These are phyloP conservation scores for Melaleuca quinquenervia DNA, from an alignment of 345 rosid genomes.

Conservation along the genomic window DNA sequence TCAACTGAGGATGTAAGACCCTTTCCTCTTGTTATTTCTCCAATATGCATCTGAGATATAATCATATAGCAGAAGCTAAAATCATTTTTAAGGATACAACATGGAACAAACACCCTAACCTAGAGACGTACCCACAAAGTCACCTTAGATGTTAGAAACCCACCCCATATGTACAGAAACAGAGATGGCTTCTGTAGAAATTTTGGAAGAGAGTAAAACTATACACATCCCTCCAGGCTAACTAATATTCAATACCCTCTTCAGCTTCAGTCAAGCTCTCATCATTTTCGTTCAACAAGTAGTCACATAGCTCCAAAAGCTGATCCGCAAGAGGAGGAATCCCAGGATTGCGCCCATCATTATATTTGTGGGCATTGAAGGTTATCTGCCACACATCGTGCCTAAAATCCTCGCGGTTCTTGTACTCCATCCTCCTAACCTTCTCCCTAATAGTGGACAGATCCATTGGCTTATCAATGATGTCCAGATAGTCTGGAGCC, in stretches of 20 bases:
- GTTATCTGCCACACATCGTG: slow-evolving; percentile 87
- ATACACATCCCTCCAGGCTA: background rate
- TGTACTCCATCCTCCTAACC: slow-evolving; percentile 82
- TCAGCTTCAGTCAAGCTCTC: slow-evolving; percentile 55
- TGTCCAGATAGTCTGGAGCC: slow-evolving; percentile 74
- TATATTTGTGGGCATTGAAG: slow-evolving; percentile 70
- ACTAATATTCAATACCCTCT: slow-evolving; percentile 32
- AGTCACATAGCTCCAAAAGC: slow-evolving; percentile 85
- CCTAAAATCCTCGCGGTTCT: slow-evolving; percentile 54
- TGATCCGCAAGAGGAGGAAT: slow-evolving; percentile 98
- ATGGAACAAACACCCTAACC: background rate
- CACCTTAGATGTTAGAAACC: background rate
- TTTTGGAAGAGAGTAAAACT: background rate
- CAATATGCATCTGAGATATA: background rate
- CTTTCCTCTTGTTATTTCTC: background rate
- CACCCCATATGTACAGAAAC: background rate
- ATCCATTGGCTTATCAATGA: slow-evolving; percentile 75
- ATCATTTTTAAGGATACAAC: background rate
- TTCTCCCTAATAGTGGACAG: slow-evolving; percentile 72
- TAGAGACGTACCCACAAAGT: background rate
- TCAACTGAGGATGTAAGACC: background rate
- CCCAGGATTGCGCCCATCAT: slow-evolving; percentile 70
- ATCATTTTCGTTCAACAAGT: slow-evolving; percentile 37
- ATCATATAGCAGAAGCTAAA: background rate
- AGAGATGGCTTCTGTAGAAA: background rate